A percentile compares a stretch with the other conserved stretches of the same genome.
These are phyloP conservation scores for Tolypocladium tropicale DNA, from an alignment of 2,329 filamentous ascomycete species.

Conservation along the genomic window DNA sequence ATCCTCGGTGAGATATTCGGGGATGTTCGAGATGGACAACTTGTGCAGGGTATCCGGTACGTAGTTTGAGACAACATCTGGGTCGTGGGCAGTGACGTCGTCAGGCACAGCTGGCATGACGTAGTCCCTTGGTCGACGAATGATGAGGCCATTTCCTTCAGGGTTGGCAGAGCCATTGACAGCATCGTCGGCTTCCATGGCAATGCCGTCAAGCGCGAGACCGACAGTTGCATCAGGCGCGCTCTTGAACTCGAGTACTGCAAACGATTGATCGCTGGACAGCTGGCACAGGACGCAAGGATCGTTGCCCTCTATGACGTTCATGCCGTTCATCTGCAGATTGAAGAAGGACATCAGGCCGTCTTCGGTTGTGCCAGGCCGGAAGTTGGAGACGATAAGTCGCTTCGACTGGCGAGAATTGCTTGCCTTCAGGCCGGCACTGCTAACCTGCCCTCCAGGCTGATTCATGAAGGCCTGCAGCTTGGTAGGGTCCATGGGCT, in stretches of 20 bases:
- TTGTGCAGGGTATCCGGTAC: slow-evolving; percentile 94
- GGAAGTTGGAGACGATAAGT: slow-evolving; percentile 77
- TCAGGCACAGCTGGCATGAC: slow-evolving; percentile 77
- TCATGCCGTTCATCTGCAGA: slow-evolving; percentile 90
- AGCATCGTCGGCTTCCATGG: slow-evolving; percentile 66
- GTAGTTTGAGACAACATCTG: slow-evolving; percentile 65
- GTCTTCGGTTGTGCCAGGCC: slow-evolving; percentile 64
- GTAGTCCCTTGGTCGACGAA: slow-evolving; percentile 90
- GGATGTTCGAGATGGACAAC: slow-evolving; percentile 85
- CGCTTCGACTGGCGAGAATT: slow-evolving; percentile 93
- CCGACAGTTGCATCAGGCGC: slow-evolving; percentile 84
- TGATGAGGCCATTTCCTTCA: slow-evolving; percentile 52
- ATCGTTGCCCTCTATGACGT: slow-evolving; percentile 74
- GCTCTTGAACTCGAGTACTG: slow-evolving; percentile 82
- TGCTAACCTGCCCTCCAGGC: slow-evolving; percentile 60
- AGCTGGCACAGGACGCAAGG: slow-evolving; percentile 80
- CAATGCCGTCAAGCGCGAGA: slow-evolving; percentile 78
- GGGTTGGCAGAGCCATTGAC: slow-evolving; percentile 42
- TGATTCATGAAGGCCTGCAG: slow-evolving; percentile 94
- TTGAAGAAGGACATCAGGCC: slow-evolving; percentile 81
- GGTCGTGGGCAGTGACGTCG: slow-evolving; percentile 56
- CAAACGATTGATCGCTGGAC: slow-evolving; percentile 68
- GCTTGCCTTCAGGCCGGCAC: slow-evolving; percentile 76
- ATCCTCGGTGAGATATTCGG: slow-evolving; percentile 77
- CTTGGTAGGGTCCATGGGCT: slow-evolving; percentile 89